Conservation (phyloP, 345 rosid genomes). For the Lenwebbia sp. region DNA sequence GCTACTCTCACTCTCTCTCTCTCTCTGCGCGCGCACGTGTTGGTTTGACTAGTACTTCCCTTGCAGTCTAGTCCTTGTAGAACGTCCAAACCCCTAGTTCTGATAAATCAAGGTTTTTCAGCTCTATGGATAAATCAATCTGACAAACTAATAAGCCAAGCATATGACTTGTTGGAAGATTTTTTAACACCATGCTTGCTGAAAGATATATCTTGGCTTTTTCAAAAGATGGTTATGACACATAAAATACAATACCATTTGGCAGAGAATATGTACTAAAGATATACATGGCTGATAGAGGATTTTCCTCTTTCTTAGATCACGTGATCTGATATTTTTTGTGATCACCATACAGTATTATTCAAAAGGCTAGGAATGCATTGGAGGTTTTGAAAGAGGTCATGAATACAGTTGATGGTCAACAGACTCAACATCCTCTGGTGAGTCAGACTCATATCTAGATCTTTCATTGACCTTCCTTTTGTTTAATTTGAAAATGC, state of each 20-base stretch:
- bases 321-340: neutral
- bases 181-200: neutral
- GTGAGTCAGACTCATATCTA: conserved; percentile 21
- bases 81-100: neutral
- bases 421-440: conserved; percentile 40
- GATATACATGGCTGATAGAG: neutral
- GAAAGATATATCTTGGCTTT: neutral
- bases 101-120: neutral
- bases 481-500: neutral
- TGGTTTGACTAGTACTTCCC: neutral
- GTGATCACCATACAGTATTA: conserved; percentile 38
- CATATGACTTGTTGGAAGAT: neutral
- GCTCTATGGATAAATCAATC: neutral
- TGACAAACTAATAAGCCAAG: neutral
- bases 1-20: neutral
- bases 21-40: neutral
- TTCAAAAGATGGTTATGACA: neutral
- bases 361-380: conserved; percentile 83
- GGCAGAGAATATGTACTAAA: neutral
- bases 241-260: neutral
- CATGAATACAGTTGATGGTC: conserved; percentile 74
- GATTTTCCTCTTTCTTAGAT: neutral
- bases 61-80: neutral
- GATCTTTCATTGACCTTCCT: neutral
- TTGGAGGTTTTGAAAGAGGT: conserved; percentile 85